Evolutionary conservation across 495 filamentous ascomycete genomes (phyloP).

Genomic region (Halenospora varia): DNA sequence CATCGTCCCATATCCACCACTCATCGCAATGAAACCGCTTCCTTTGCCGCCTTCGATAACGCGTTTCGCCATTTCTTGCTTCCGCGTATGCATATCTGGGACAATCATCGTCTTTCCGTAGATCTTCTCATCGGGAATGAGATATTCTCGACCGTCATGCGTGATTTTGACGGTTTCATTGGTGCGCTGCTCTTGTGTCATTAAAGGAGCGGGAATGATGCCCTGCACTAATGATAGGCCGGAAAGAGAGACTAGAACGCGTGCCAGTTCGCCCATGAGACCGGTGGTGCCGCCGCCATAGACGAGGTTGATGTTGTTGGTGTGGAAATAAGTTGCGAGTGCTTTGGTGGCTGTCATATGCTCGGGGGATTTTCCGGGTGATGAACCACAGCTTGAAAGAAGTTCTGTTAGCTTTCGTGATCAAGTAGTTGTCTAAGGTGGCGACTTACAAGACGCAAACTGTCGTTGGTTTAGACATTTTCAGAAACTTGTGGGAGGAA

Average conservation of each 20-base stretch:
- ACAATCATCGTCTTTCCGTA: conserved; percentile 87
- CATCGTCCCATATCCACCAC: conserved; percentile 89
- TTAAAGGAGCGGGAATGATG: conserved; percentile 81
- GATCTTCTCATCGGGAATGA: conserved; percentile 58
- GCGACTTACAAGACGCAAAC: no score
- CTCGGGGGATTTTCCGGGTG: conserved; percentile 53
- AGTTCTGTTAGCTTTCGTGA: no score
- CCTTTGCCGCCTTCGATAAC: conserved; percentile 77
- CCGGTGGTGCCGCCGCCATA: conserved; percentile 94
- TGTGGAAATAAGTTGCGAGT: no score
- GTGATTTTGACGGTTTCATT: conserved; percentile 3
- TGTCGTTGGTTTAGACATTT: no score
- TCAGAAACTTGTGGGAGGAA: no score
- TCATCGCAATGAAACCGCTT: conserved; percentile 84
- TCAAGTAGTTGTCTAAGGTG: no score
- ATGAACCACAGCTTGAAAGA: conserved; percentile 83
- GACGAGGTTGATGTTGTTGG: no score
- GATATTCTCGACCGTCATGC: background rate
- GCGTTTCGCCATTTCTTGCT: conserved; percentile 84
- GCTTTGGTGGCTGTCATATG: conserved; percentile 72
- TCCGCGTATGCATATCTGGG: conserved; percentile 91
- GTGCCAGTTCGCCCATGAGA: conserved; percentile 89
- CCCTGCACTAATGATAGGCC: conserved; percentile 85
- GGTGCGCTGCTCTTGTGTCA: conserved; percentile 68
- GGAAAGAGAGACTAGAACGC: conserved; percentile 75